These are phyloP conservation scores for Rhizopogon roseolus DNA, from an alignment of 768 basidiomycete genomes.

Conservation along the genomic window DNA sequence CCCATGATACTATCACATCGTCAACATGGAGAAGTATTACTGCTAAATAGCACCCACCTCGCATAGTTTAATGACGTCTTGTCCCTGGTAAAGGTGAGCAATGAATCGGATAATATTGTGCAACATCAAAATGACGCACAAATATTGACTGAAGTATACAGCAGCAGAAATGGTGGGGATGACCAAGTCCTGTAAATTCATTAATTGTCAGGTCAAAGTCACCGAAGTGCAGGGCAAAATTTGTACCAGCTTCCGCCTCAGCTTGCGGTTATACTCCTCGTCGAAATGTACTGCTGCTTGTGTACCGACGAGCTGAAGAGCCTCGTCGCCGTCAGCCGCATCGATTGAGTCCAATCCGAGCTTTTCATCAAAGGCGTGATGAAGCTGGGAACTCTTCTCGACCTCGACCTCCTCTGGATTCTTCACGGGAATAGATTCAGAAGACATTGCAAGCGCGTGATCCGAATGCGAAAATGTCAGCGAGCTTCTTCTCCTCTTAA, in stretches of 20 bases:
- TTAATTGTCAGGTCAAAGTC: neutral
- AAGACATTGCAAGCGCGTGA: slow-evolving; percentile 13
- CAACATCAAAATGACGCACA: slow-evolving; percentile 34
- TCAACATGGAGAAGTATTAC: slow-evolving; percentile 6
- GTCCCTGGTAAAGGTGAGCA: slow-evolving; percentile 37
- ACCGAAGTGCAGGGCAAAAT: neutral
- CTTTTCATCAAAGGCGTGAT: slow-evolving; percentile 30
- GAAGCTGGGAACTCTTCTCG: slow-evolving; percentile 11
- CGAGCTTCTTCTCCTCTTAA: slow-evolving; percentile 8
- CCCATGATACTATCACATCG: slow-evolving; percentile 49
- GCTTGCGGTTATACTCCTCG: slow-evolving; percentile 53
- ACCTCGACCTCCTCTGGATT: slow-evolving; percentile 8
- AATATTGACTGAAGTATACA: slow-evolving; percentile 64
- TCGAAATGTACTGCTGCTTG: slow-evolving; percentile 48
- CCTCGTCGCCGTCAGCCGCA: slow-evolving; percentile 49
- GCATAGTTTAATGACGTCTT: slow-evolving; percentile 71
- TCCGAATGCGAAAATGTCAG: neutral
- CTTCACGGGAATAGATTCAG: slow-evolving; percentile 7
- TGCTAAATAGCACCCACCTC: slow-evolving; percentile 31
- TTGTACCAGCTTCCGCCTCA: slow-evolving; percentile 54
- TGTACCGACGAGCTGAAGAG: slow-evolving; percentile 52
- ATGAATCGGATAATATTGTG: neutral
- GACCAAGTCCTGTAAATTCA: slow-evolving; percentile 35
- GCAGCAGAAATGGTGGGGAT: slow-evolving; percentile 57
- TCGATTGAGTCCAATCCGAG: slow-evolving; percentile 25